These are phyloP conservation scores for Urochloa ruziziensis DNA, from an alignment of 176 grass and related monocot genomes.

Conservation along the genomic window DNA sequence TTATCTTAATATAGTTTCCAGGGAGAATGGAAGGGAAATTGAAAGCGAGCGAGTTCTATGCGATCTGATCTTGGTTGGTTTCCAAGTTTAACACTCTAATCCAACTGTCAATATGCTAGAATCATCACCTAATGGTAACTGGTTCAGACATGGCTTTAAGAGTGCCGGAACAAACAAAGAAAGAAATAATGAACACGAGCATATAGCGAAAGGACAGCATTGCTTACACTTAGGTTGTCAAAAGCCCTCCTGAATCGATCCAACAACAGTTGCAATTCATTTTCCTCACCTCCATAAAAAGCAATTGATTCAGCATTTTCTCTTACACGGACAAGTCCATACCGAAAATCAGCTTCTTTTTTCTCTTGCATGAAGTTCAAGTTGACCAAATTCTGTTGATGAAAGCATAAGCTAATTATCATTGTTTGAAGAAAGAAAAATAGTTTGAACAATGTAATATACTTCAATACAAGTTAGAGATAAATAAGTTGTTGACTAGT, in stretches of 20 bases:
- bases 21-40: neutral
- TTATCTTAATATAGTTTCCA: neutral
- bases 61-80: neutral
- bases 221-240: conserved; percentile 85
- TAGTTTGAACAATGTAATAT: neutral
- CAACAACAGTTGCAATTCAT: conserved; percentile 88
- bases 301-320: conserved; percentile 99
- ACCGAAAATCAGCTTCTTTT: conserved; percentile 99
- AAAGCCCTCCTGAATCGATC: conserved; percentile 89
- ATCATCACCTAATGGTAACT: neutral
- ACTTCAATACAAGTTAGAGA: neutral
- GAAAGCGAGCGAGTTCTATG: neutral
- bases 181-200: too few species aligned
- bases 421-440: conserved; percentile 24
- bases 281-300: conserved; percentile 94
- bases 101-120: neutral
- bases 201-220: conserved; percentile 1
- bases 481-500: conserved; percentile 10
- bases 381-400: conserved; percentile 79
- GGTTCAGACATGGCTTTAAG: neutral
- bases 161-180: neutral
- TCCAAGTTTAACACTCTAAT: conserved; percentile 6
- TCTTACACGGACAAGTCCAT: conserved; percentile 91
- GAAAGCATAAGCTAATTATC: conserved; percentile 20
- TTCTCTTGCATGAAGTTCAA: conserved; percentile 99